phyloP scores from a whole-genome alignment of 352 stramenopile species.

The Discostella stelligera region DNA sequence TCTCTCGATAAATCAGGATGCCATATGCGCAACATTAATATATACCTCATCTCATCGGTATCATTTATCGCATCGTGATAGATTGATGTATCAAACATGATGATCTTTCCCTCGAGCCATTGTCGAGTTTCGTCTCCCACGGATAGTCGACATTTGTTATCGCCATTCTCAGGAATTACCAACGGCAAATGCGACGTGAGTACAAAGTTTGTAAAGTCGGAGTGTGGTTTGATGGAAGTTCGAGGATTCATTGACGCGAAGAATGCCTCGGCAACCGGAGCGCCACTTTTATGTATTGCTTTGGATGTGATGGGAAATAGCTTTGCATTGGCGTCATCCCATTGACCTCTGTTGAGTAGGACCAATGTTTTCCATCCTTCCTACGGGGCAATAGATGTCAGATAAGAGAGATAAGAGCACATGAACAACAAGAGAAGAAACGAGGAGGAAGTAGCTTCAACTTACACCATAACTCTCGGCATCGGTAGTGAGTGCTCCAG shows the following conservation, averaged over 20 bases:
- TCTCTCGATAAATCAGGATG: slow-evolving; percentile 74
- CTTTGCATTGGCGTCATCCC: slow-evolving; percentile 75
- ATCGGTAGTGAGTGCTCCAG: slow-evolving; percentile 70
- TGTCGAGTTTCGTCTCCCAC: slow-evolving; percentile 72
- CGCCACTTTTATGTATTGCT: slow-evolving; percentile 59
- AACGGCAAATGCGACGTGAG: slow-evolving; percentile 78
- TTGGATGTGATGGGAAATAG: slow-evolving; percentile 75
- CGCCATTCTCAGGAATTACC: slow-evolving; percentile 69
- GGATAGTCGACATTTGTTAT: slow-evolving; percentile 70
- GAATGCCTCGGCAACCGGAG: slow-evolving; percentile 77
- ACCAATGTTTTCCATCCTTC: slow-evolving; percentile 80
- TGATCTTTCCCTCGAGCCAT: slow-evolving; percentile 74
- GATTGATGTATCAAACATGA: slow-evolving; percentile 79
- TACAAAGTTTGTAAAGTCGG: slow-evolving; percentile 82
- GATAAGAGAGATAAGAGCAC: neutral
- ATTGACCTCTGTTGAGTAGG: slow-evolving; percentile 75
- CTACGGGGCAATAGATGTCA: slow-evolving; percentile 4
- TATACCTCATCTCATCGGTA: slow-evolving; percentile 70
- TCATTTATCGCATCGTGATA: slow-evolving; percentile 82
- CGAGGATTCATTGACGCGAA: slow-evolving; percentile 79
- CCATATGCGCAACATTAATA: slow-evolving; percentile 82
- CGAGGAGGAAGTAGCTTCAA: neutral
- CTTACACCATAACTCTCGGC: slow-evolving; percentile 67
- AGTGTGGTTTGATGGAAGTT: slow-evolving; percentile 69
- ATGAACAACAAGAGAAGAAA: neutral